Evolutionary conservation across 2,329 filamentous ascomycete genomes (phyloP).

Genomic region (Mycosphaerella arachidis): DNA sequence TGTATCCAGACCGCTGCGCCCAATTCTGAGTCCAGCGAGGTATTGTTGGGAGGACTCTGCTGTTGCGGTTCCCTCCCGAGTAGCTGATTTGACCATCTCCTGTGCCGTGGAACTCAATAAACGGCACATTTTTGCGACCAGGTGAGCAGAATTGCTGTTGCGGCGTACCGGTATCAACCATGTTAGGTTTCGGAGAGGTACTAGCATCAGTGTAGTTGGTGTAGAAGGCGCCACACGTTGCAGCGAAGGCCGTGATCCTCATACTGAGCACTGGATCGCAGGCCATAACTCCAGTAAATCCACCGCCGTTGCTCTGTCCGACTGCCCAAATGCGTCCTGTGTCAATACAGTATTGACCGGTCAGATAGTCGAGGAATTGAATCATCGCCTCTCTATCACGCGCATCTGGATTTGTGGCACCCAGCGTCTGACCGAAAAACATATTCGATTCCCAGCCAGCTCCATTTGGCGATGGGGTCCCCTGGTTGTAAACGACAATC

Average conservation of each 20-base stretch:
- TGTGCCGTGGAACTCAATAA: conserved; percentile 43
- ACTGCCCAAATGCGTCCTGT: conserved; percentile 41
- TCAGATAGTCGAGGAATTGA: conserved; percentile 38
- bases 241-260: conserved; percentile 47
- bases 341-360: conserved; percentile 44
- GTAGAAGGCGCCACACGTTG: conserved; percentile 46
- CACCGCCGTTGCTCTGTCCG: conserved; percentile 54
- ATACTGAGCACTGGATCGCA: conserved; percentile 41
- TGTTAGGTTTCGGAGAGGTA: too few relatives aligned
- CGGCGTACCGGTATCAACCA: conserved; percentile 23
- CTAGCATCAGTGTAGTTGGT: conserved; percentile 24
- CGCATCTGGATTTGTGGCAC: conserved; percentile 2
- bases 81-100: conserved; percentile 39
- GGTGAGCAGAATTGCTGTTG: conserved; percentile 19
- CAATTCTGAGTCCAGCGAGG: conserved; percentile 34
- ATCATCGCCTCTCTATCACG: conserved; percentile 43
- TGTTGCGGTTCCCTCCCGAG: conserved; percentile 23
- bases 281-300: conserved; percentile 45
- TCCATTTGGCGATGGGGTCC: too few relatives aligned
- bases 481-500: conserved; percentile 43
- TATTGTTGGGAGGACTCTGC: conserved; percentile 17
- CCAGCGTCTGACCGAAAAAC: background rate
- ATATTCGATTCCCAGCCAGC: conserved; percentile 20
- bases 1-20: conserved; percentile 33
- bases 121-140: conserved; percentile 30